Percentiles rank a stretch among this genome's conserved stretches.
These are phyloP conservation scores for Thecamonas trahens DNA, from an alignment of 78 protist species.

Conservation along the genomic window DNA sequence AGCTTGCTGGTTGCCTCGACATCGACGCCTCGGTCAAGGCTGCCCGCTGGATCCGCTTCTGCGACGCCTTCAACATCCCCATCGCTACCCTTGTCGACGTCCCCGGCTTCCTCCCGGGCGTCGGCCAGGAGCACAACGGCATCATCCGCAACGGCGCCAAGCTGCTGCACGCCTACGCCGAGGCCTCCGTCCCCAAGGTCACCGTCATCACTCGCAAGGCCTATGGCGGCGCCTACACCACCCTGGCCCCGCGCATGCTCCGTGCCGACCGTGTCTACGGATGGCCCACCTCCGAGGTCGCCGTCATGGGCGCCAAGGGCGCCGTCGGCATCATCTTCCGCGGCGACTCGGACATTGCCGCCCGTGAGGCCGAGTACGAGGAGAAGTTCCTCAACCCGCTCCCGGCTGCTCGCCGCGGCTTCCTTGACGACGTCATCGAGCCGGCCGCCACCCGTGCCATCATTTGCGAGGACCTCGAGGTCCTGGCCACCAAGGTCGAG, in stretches of 20 bases:
- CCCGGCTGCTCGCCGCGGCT: constrained; percentile 92
- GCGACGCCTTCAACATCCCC: constrained; percentile 96
- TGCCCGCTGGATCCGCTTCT: constrained; percentile 83
- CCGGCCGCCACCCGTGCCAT: constrained; percentile 57
- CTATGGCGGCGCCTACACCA: constrained; percentile 98
- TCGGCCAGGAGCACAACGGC: constrained; percentile 56
- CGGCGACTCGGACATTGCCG: constrained; percentile 21
- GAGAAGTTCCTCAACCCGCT: constrained; percentile 88
- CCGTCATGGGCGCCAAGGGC: constrained; percentile 99
- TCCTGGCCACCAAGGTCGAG: constrained; percentile 64
- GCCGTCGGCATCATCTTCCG: constrained; percentile 92
- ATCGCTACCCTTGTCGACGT: constrained; percentile 94
- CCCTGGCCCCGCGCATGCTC: constrained; percentile 80
- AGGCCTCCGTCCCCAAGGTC: constrained; percentile 95
- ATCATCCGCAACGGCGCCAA: constrained; percentile 98
- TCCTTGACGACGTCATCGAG: constrained; percentile 88
- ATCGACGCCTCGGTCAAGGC: constrained; percentile 92
- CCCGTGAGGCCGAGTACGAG: constrained; percentile 59
- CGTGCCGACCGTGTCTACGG: constrained; percentile 95
- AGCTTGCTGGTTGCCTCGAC: constrained; percentile 91
- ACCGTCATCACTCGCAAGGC: constrained; percentile 97
- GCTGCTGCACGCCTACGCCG: constrained; percentile 96
- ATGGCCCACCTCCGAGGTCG: constrained; percentile 98
- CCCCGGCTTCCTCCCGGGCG: constrained; percentile 98
- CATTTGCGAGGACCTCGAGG: constrained; percentile 80